Evolutionary conservation across 306 rosid species (phyloP), one percentile per base, ranked within the genome.

Genomic region (Clitoria ternatea): DNA sequence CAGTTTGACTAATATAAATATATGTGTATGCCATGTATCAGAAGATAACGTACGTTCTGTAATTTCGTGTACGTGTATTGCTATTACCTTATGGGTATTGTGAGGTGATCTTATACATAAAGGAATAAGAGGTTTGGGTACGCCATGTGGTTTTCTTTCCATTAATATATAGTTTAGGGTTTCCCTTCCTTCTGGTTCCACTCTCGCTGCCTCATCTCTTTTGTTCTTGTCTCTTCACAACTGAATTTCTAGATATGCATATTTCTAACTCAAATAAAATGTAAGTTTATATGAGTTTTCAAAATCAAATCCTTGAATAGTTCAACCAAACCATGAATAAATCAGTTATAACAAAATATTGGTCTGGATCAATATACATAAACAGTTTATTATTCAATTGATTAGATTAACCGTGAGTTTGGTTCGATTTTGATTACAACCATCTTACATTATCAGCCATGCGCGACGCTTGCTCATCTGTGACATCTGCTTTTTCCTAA

Each of bases 121-220:
- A 52, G 24, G 32, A 40, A 61, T 77, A 70, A 61, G 69, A 35
- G 24, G 35, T 47, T 20, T 48, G 40, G 40, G 11, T 18, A 32
- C 29, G 0, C 73, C 37, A 43, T 66, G 44, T 73, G 17, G 7
- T 68, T 77, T 65, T 27, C 4, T 72, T 39, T 59, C 40, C 64
- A 37, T 56, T 27, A 61, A 32, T n/a, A n/a, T n/a, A n/a, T 36
- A 27, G 20, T 33, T 56, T 65, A 56, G 82, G 78, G 78, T 66
- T 78, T 65, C 6, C 1, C n/a, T 56, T 45, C 22, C 6, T 15
- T 48, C 1, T 0, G 10, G 11, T 54, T 13, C 15, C 62, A 29
- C 11, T 24, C 11, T 24, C 0, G 3, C 2, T 48, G 5, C 17
- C 33, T 23, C n/a, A n/a, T 30, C 43, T 39, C 6, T 4, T 12